Percentiles rank a stretch among this genome's conserved stretches.
Conservation (phyloP, 2,329 filamentous ascomycete genomes). For the Exophiala sideris region DNA sequence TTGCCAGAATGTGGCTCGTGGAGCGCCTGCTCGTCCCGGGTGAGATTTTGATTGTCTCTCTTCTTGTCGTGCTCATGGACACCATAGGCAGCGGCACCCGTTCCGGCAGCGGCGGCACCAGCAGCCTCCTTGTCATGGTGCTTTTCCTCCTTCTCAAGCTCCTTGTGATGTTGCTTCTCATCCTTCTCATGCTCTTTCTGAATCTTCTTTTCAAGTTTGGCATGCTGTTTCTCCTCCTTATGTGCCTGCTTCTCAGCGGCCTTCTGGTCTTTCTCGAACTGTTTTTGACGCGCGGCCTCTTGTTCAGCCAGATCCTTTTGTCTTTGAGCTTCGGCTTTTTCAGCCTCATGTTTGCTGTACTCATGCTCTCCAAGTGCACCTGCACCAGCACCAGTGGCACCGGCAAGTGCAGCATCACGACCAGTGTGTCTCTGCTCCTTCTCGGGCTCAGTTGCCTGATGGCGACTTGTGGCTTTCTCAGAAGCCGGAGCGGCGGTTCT, state of each 20-base stretch:
- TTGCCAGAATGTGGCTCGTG: neutral
- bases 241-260: constrained; percentile 18
- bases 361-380: constrained; percentile 13
- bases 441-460: neutral
- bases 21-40: neutral
- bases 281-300: constrained; percentile 20
- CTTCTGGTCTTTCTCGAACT: constrained; percentile 22
- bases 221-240: constrained; percentile 21
- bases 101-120: constrained; percentile 10
- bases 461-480: neutral
- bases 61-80: constrained; percentile 12
- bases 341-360: constrained; percentile 4
- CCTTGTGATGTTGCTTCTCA: constrained; percentile 11
- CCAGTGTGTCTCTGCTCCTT: constrained; percentile 15
- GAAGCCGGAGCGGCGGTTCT: neutral
- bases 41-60: neutral
- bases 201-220: constrained; percentile 10
- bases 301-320: constrained; percentile 24
- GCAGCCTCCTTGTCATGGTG: constrained; percentile 10
- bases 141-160: constrained; percentile 12
- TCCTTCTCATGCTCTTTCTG: constrained; percentile 16
- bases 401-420: constrained; percentile 13
- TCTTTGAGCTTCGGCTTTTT: constrained; percentile 5
- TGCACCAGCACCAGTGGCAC: constrained; percentile 15
- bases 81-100: constrained; percentile 14